These are phyloP conservation scores for Aspergillus novoparasiticus DNA, from an alignment of 2,329 filamentous ascomycete genomes.

Conservation along the genomic window DNA sequence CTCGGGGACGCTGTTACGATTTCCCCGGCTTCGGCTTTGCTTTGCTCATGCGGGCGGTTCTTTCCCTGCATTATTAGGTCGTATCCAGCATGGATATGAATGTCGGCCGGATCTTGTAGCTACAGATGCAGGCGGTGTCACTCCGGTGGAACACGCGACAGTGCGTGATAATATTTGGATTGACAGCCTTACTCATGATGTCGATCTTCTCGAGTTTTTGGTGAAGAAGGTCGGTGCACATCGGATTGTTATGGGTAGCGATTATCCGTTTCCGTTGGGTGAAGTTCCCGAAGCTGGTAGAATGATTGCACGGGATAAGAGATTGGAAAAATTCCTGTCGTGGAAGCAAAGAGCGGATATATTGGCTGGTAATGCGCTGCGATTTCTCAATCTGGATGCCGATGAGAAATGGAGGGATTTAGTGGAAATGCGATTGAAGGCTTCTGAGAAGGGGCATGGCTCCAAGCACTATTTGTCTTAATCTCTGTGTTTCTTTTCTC, in stretches of 20 bases:
- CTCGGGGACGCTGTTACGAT: slow-evolving; percentile 18
- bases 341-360: slow-evolving; percentile 18
- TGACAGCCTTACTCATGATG: slow-evolving; percentile 22
- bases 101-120: slow-evolving; percentile 17
- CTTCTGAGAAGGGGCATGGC: slow-evolving; percentile 4
- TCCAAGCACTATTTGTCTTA: background rate
- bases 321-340: slow-evolving; percentile 15
- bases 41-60: slow-evolving; percentile 23
- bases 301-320: slow-evolving; percentile 19
- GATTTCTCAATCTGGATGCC: slow-evolving; percentile 17
- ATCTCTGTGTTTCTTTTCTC: background rate
- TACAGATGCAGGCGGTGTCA: slow-evolving; percentile 10
- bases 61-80: slow-evolving; percentile 19
- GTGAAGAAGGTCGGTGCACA: slow-evolving; percentile 24
- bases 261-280: slow-evolving; percentile 25
- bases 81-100: slow-evolving; percentile 23
- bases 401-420: slow-evolving; percentile 7
- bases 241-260: slow-evolving; percentile 23
- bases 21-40: slow-evolving; percentile 18
- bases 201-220: slow-evolving; percentile 20
- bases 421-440: slow-evolving; percentile 8
- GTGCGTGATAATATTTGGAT: slow-evolving; percentile 17
- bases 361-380: slow-evolving; percentile 23
- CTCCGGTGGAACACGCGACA: slow-evolving; percentile 13
- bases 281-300: slow-evolving; percentile 23